phyloP scores from a whole-genome alignment of 176 grass and related monocot genomes.

The Aegilops longissima region DNA sequence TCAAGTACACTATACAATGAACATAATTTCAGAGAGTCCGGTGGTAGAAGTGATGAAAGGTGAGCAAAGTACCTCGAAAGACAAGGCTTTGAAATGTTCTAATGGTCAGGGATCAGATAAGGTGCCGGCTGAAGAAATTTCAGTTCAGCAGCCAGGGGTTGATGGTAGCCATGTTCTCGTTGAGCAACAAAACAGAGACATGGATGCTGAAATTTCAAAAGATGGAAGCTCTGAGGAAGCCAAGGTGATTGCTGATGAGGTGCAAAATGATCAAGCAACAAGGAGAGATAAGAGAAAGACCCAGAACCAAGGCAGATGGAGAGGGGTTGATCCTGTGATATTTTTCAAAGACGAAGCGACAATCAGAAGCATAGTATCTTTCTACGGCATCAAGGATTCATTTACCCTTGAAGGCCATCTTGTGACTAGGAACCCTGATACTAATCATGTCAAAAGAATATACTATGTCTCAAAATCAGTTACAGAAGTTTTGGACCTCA shows the following conservation, averaged over 20 bases:
- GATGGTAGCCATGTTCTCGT: slow-evolving; percentile 33
- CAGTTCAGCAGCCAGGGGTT: slow-evolving; percentile 23
- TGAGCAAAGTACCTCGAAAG: slow-evolving; percentile 25
- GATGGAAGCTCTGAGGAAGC: slow-evolving; percentile 34
- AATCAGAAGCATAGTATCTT: slow-evolving; percentile 77
- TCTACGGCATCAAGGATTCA: slow-evolving; percentile 73
- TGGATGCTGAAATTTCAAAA: slow-evolving; percentile 28
- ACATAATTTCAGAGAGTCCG: slow-evolving; percentile 50
- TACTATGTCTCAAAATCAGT: slow-evolving; percentile 93
- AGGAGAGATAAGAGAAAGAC: slow-evolving; percentile 33
- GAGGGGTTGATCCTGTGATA: slow-evolving; percentile 93
- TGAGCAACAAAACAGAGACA: slow-evolving; percentile 36
- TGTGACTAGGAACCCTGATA: slow-evolving; percentile 82
- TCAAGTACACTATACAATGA: background rate
- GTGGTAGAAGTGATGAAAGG: slow-evolving; percentile 37
- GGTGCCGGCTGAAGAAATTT: slow-evolving; percentile 41
- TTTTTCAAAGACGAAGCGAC: slow-evolving; percentile 81
- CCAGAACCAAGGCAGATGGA: slow-evolving; percentile 74
- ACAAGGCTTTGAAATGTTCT: slow-evolving; percentile 24
- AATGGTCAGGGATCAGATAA: slow-evolving; percentile 29
- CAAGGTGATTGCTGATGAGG: slow-evolving; percentile 39
- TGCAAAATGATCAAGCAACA: slow-evolving; percentile 50
- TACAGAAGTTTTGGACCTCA: slow-evolving; percentile 71
- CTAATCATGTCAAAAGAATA: slow-evolving; percentile 87
- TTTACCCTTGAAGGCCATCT: slow-evolving; percentile 82